These are phyloP conservation scores for Cerioporus squamosus DNA, from an alignment of 1,284 basidiomycete genomes.

Conservation along the genomic window DNA sequence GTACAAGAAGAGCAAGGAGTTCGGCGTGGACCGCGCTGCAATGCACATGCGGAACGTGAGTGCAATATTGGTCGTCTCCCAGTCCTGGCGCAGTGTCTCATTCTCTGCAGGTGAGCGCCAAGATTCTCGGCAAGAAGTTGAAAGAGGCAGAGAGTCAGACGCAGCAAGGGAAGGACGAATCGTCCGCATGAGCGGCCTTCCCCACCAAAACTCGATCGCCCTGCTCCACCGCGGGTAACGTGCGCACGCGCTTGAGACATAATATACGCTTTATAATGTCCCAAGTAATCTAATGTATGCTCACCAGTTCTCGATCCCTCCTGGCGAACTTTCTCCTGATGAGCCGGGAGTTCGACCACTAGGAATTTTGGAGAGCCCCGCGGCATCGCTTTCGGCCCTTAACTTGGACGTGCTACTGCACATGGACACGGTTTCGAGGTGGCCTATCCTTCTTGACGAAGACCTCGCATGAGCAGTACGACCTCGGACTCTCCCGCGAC, in stretches of 20 bases:
- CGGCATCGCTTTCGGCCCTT: not conserved
- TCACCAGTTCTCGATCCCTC: too few relatives aligned
- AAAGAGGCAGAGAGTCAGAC: conserved; percentile 49
- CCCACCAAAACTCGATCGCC: too few relatives aligned
- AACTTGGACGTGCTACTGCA: conserved; percentile 17
- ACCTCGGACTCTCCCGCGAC: conserved; percentile 2
- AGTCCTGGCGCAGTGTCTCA: too few relatives aligned
- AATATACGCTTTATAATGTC: too few relatives aligned
- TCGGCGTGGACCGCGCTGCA: conserved; percentile 85
- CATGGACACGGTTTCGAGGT: conserved; percentile 9
- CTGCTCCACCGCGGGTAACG: too few relatives aligned
- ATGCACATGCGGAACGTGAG: conserved; percentile 85
- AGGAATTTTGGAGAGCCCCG: not conserved
- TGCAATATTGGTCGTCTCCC: conserved; percentile 16
- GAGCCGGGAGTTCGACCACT: too few relatives aligned
- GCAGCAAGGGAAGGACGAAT: conserved; percentile 31
- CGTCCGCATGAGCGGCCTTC: not conserved
- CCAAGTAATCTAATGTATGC: too few relatives aligned
- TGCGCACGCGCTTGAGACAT: too few relatives aligned
- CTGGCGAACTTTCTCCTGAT: too few relatives aligned
- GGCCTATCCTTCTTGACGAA: conserved; percentile 12
- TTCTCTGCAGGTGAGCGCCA: conserved; percentile 69
- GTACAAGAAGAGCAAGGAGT: conserved; percentile 79
- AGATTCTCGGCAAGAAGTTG: conserved; percentile 73
- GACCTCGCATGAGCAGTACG: conserved; percentile 10